Base-by-base conservation (phyloP, 441 rosid species). In the Mallotus repandus region DNA sequence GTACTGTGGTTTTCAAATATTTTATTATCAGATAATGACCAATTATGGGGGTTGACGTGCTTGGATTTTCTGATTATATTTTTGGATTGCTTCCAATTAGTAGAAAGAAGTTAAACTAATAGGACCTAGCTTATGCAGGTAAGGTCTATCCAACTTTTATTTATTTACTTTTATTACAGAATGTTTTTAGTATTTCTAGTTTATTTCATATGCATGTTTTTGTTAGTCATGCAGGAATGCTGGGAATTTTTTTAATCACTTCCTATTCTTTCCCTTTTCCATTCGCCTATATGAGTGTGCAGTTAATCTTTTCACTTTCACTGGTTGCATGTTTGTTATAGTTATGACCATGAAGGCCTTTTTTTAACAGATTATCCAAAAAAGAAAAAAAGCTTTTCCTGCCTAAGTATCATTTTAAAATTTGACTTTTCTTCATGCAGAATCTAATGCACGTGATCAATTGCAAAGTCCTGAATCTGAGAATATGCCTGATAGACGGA, bases 391-490 rank as follows among this genome's bases (percentile, higher is more conserved):
- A 38, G 41, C 41, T 38, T 38, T 38, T 38, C 7, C 41, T 45
- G 45, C 55, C 68, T 63, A 52, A 57, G 29, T 14, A 56, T 61
- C 19, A 45, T 57, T 67, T 74, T 62, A 71, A 16, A 22, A 57
- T 22, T 70, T 70, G 52, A 41, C 73, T 63, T 80, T 46, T 73
- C 66, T 69, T 77, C 29, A 72, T 81, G 74, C 85, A 96, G 98
- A 92, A 29, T 77, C 80, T 9, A 84, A 78, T 81, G 75, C 81
- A 32, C 82, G 80, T 67, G 88, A 86, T 74, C 77, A 16, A 11
- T 78, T 85, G 78, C 86, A 56, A 74, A 86, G 85, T 75, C 81
- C 87, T 52, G 94, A 88, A 63, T 57, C 83, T 0, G 94, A 93
- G 54, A 90, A 72, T 78, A 82, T 77, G 68, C 69, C 75, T 68